These are phyloP conservation scores for Microcos paniculata DNA, from an alignment of 345 rosid genomes.

Conservation along the genomic window DNA sequence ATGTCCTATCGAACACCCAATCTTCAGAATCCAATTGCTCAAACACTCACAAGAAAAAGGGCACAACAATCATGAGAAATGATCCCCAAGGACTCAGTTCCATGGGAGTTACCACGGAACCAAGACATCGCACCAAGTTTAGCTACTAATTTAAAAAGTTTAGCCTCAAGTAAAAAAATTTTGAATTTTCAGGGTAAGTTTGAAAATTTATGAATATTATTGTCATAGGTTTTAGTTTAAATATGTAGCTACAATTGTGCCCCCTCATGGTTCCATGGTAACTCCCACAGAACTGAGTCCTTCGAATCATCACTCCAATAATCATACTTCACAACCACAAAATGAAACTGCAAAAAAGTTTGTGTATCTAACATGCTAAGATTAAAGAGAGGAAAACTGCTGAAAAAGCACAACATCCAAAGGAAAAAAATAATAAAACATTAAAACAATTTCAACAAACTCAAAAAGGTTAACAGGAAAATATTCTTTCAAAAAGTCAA, in stretches of 20 bases:
- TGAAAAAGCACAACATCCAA: background rate
- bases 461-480: constrained; percentile 3
- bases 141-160: too few species aligned
- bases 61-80: background rate
- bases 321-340: background rate
- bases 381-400: background rate
- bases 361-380: background rate
- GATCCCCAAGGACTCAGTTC: too few species aligned
- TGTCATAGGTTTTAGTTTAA: too few species aligned
- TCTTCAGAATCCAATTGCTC: background rate
- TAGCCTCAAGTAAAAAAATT: too few species aligned
- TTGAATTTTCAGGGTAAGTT: too few species aligned
- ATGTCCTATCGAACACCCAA: background rate
- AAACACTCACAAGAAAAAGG: background rate
- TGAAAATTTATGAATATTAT: too few species aligned
- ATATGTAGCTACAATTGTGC: too few species aligned
- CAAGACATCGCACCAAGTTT: too few species aligned
- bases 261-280: too few species aligned
- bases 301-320: too few species aligned
- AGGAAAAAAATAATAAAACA: background rate
- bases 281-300: too few species aligned
- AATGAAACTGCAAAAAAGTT: background rate
- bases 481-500: background rate
- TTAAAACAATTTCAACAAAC: background rate
- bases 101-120: too few species aligned